A percentile compares a stretch with the other conserved stretches of the same genome.
Evolutionary conservation across 441 rosid genomes (phyloP).

Genomic region (Syzygium syzygioides): DNA sequence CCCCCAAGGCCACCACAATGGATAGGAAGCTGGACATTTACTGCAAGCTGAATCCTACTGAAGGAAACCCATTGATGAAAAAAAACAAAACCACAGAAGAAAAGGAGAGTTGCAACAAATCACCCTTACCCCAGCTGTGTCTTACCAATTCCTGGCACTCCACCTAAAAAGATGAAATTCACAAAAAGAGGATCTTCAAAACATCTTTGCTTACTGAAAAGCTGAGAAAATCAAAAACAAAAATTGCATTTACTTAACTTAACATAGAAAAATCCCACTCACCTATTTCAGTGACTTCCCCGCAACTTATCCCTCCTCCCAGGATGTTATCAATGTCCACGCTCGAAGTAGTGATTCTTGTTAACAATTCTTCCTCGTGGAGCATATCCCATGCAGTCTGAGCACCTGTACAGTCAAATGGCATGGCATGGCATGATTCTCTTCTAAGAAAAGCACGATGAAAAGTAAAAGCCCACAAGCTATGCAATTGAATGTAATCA

Average conservation of each 20-base stretch:
- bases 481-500: background rate
- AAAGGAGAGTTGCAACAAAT: conserved; percentile 12
- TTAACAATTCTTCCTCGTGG: conserved; percentile 52
- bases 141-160: conserved; percentile 92
- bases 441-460: background rate
- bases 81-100: background rate
- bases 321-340: conserved; percentile 73
- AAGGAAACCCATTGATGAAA: conserved; percentile 10
- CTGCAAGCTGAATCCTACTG: conserved; percentile 83
- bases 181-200: background rate
- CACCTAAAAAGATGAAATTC: conserved; percentile 41
- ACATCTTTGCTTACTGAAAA: background rate
- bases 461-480: background rate
- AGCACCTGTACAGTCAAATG: conserved; percentile 34
- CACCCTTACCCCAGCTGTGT: conserved; percentile 80
- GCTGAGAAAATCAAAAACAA: background rate
- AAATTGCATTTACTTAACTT: background rate
- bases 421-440: background rate
- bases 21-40: conserved; percentile 86
- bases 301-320: conserved; percentile 86
- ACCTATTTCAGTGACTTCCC: conserved; percentile 95
- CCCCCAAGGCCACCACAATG: conserved; percentile 88
- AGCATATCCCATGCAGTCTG: conserved; percentile 95
- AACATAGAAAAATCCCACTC: background rate
- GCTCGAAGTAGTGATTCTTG: conserved; percentile 76